Percentiles rank a stretch among this genome's conserved stretches.
Conservation (phyloP, 768 basidiomycete genomes). For the Kwoniella dendrophila region DNA sequence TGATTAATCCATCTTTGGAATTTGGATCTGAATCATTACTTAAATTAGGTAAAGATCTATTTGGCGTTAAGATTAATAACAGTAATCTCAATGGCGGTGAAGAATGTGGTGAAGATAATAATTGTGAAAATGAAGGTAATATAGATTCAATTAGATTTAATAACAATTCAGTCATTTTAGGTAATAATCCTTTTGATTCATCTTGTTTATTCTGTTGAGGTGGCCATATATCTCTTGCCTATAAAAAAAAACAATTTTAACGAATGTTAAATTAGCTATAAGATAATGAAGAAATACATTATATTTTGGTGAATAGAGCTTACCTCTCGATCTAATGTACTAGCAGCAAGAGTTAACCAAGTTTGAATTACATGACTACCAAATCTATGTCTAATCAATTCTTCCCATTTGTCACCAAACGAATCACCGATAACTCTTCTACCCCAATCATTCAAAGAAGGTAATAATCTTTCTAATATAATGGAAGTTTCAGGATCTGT, state of each 20-base stretch:
- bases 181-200: slow-evolving; percentile 35
- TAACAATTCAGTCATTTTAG: slow-evolving; percentile 56
- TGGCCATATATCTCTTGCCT: slow-evolving; percentile 44
- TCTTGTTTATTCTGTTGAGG: slow-evolving; percentile 56
- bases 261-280: slow-evolving; percentile 15
- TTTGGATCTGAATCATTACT: slow-evolving; percentile 45
- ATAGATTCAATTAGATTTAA: slow-evolving; percentile 54
- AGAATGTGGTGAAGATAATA: slow-evolving; percentile 82
- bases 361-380: slow-evolving; percentile 96
- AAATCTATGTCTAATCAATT: slow-evolving; percentile 69
- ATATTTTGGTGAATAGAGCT: background rate
- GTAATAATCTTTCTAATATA: slow-evolving; percentile 81
- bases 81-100: slow-evolving; percentile 86
- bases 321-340: slow-evolving; percentile 59
- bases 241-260: background rate
- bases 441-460: slow-evolving; percentile 97
- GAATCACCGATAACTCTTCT: slow-evolving; percentile 85
- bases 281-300: background rate
- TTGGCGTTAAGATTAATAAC: slow-evolving; percentile 73
- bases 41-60: slow-evolving; percentile 56
- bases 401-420: slow-evolving; percentile 80
- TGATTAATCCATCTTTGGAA: slow-evolving; percentile 57
- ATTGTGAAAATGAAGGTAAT: slow-evolving; percentile 63
- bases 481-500: slow-evolving; percentile 93
- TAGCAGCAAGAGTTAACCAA: slow-evolving; percentile 63